Conservation (phyloP, 352 stramenopile species). For the Blastocystis sp. region DNA sequence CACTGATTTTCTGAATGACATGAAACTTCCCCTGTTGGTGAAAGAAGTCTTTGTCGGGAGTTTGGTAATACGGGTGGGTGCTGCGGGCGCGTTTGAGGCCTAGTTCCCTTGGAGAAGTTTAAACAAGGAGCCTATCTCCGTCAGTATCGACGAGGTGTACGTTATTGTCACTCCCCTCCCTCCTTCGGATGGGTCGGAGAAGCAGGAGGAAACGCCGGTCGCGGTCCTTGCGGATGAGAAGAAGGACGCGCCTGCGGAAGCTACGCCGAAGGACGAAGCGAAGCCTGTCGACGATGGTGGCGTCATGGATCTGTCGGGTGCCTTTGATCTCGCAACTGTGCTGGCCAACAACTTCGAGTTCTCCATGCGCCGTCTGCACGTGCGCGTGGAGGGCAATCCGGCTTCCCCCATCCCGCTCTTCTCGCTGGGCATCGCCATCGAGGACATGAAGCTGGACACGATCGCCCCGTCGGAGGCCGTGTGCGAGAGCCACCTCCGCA, state of each 20-base stretch:
- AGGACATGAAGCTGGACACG: constrained; percentile 42
- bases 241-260: not conserved
- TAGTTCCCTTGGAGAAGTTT: constrained; percentile 60
- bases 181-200: not conserved
- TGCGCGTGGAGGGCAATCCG: constrained; percentile 54
- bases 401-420: constrained; percentile 51
- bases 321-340: constrained; percentile 44
- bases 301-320: constrained; percentile 38
- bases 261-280: not conserved
- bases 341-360: constrained; percentile 66
- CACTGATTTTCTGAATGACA: constrained; percentile 46
- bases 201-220: not conserved
- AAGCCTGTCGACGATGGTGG: not conserved
- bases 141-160: constrained; percentile 51
- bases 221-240: not conserved
- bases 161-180: constrained; percentile 35
- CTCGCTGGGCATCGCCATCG: constrained; percentile 37
- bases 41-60: constrained; percentile 62
- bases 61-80: constrained; percentile 27
- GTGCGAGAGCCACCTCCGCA: constrained; percentile 3
- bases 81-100: not conserved
- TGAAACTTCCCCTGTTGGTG: constrained; percentile 53
- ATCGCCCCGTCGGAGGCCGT: not conserved
- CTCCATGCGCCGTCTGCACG: constrained; percentile 28
- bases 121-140: constrained; percentile 54